These are phyloP conservation scores for Avena eriantha DNA, from an alignment of 176 grass and related monocot genomes.

Conservation along the genomic window DNA sequence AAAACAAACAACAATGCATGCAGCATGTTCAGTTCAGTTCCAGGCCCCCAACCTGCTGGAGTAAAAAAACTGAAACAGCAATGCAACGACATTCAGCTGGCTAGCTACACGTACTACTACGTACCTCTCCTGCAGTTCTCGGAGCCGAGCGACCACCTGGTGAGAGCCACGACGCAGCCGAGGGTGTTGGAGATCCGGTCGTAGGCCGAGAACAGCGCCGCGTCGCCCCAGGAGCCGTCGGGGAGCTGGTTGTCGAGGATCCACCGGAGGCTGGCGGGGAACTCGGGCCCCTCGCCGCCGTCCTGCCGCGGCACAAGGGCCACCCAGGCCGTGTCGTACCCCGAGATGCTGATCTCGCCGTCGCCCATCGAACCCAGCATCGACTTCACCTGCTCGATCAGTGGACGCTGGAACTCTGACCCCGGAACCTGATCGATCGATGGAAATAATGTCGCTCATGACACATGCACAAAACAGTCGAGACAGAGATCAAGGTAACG, in stretches of 20 bases:
- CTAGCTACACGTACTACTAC: not conserved
- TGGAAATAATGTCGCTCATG: too few species aligned
- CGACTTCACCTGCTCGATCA: constrained; percentile 36
- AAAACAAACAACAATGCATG: not conserved
- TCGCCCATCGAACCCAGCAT: constrained; percentile 52
- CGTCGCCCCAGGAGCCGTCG: constrained; percentile 66
- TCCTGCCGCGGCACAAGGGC: constrained; percentile 49
- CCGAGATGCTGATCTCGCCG: constrained; percentile 61
- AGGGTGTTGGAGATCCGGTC: constrained; percentile 62
- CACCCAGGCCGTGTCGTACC: constrained; percentile 73
- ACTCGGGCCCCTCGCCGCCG: constrained; percentile 18
- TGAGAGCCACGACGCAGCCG: constrained; percentile 62
- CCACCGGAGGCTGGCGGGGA: constrained; percentile 52
- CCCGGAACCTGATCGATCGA: constrained; percentile 3
- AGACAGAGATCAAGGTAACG: too few species aligned
- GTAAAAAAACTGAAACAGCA: too few species aligned
- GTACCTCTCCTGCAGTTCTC: constrained; percentile 59
- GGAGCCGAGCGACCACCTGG: constrained; percentile 59
- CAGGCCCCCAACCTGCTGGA: too few species aligned
- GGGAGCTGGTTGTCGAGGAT: constrained; percentile 50
- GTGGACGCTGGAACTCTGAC: constrained; percentile 22
- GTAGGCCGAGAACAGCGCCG: constrained; percentile 52
- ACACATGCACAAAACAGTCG: not conserved
- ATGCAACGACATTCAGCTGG: too few species aligned
- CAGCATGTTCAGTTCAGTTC: not conserved